phyloP scores from a whole-genome alignment of 345 rosid genomes.

The Pelargonium nanum region DNA sequence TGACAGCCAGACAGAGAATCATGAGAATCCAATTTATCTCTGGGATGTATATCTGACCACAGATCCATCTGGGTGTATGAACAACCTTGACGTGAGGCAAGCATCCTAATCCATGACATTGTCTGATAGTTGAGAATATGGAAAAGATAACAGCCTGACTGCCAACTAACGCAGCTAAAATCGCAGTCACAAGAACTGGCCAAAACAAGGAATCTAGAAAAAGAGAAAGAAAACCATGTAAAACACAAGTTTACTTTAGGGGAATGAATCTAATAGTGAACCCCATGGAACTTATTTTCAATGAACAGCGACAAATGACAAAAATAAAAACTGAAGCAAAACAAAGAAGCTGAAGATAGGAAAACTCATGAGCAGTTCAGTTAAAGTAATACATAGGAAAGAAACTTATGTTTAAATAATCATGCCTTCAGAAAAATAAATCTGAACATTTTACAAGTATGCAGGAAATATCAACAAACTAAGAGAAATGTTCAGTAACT shows the following conservation, averaged over 20 bases:
- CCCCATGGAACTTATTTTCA: background rate
- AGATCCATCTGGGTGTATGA: conserved; percentile 70
- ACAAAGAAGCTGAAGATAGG: no score
- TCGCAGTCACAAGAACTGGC: conserved; percentile 67
- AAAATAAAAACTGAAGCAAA: no score
- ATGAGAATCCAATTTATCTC: conserved; percentile 93
- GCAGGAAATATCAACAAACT: background rate
- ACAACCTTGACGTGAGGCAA: conserved; percentile 91
- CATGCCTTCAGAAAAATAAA: no score
- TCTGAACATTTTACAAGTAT: background rate
- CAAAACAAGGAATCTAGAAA: conserved; percentile 58
- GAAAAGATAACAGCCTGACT: conserved; percentile 77
- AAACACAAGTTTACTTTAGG: background rate
- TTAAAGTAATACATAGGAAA: no score
- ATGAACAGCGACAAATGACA: no score
- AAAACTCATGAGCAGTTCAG: no score
- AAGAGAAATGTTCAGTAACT: background rate
- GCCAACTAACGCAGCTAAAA: conserved; percentile 68
- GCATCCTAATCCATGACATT: conserved; percentile 81
- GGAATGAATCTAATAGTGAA: background rate
- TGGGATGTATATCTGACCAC: conserved; percentile 79
- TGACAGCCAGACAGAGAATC: conserved; percentile 69
- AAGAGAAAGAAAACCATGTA: conserved; percentile 11
- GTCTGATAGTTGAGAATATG: conserved; percentile 70
- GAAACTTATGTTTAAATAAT: no score